A percentile compares a stretch with the other conserved stretches of the same genome.
Conservation (phyloP, 768 basidiomycete genomes). For the Podaxis carcinomalis region DNA sequence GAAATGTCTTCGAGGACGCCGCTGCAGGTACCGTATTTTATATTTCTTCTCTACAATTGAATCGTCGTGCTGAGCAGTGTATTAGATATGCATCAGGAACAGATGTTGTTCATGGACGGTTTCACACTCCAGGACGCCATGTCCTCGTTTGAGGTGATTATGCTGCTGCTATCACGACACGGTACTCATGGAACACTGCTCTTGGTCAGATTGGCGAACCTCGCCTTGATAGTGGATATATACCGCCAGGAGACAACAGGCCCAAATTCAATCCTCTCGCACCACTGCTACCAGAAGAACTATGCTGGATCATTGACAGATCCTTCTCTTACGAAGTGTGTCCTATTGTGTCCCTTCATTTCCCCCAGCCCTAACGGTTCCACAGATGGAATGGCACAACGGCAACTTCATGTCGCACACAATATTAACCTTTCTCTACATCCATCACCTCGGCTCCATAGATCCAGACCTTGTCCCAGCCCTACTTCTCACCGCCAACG, state of each 20-base stretch:
- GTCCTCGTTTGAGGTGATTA: constrained; percentile 79
- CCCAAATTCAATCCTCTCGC: constrained; percentile 60
- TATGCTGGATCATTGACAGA: constrained; percentile 87
- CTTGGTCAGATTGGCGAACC: constrained; percentile 78
- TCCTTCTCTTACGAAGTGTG: constrained; percentile 75
- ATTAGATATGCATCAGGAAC: constrained; percentile 58
- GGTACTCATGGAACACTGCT: neutral
- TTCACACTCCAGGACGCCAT: constrained; percentile 87
- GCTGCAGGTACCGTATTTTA: constrained; percentile 45
- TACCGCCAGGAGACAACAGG: constrained; percentile 33
- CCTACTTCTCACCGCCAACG: constrained; percentile 20
- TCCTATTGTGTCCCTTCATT: constrained; percentile 4
- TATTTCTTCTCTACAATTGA: constrained; percentile 9
- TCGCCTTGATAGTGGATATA: constrained; percentile 80
- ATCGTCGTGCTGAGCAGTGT: constrained; percentile 5
- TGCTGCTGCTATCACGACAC: neutral
- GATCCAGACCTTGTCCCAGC: constrained; percentile 47
- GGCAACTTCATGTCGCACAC: constrained; percentile 86
- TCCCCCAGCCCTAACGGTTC: constrained; percentile 14
- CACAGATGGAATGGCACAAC: constrained; percentile 82
- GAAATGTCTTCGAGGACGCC: constrained; percentile 53
- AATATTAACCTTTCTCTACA: constrained; percentile 73
- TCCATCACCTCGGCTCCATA: constrained; percentile 59
- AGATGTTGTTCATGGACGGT: constrained; percentile 60
- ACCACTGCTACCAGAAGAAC: constrained; percentile 68